Base-by-base conservation (phyloP, 2,329 filamentous ascomycete genomes). In the Cladosporium sp. region DNA sequence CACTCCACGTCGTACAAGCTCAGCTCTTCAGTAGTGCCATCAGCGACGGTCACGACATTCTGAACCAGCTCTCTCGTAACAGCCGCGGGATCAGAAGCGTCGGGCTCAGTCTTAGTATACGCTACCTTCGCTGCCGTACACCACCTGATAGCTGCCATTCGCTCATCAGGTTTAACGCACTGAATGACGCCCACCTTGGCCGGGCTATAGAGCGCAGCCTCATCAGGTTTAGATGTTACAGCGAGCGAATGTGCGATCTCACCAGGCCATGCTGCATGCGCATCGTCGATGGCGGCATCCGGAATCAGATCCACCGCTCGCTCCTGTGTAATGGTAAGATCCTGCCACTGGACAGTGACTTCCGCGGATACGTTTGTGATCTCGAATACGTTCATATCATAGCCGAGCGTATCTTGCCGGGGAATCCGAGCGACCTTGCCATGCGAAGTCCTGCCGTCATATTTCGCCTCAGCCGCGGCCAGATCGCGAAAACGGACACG, bases 281-380 rank as follows among this genome's bases (percentile, higher is more conserved):
- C 73, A 41, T 82, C 77, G 47, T 79, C 77, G 6, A 78, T 68
- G 36, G 74, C 73, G 1, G 69, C 63, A 47, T 79, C 76, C 1
- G 76, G 76, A 3, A 78, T 65, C 3, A 84, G 58, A 6, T 68
- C 61, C 7, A 69, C 71, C 37, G 74, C 73, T 11, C 62, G 47
- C 36, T 80, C 71, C 22, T 69, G 68, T 1, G 77, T 78, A 24
- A 76, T 66, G 7, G 71, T 72, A 13, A 77, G 69, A 59, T 84
- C 78, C 58, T 83, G 80, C 81, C 81, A 84, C 54, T 76, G 74
- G 4, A 84, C 75, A 1, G 68, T 74, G 11, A 76, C 74, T n/a
- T 68, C 65, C 2, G 78, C 78, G 17, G 67, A 68, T 9, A 74
- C 76, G 27, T 70, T 69, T 44, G 74, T 67, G 45, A 83, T 68